Evolutionary conservation across 2,329 filamentous ascomycete genomes (phyloP).

Genomic region (Botrytis deweyae): DNA sequence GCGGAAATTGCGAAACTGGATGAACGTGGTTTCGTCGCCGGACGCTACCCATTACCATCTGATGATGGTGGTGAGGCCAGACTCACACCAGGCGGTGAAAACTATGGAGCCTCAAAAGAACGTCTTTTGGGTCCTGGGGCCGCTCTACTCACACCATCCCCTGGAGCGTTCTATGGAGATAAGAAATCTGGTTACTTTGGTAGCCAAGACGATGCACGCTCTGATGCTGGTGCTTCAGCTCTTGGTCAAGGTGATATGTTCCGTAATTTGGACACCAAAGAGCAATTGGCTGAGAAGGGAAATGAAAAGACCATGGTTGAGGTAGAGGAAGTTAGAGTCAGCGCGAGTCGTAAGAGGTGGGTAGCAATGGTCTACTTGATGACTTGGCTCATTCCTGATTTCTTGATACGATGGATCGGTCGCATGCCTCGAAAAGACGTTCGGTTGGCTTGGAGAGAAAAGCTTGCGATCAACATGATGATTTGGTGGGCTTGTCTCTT

Average conservation of each 20-base stretch:
- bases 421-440: slow-evolving; percentile 91
- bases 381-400: slow-evolving; percentile 86
- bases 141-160: slow-evolving; percentile 50
- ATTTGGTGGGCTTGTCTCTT: slow-evolving; percentile 85
- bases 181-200: slow-evolving; percentile 81
- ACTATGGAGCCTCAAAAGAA: slow-evolving; percentile 63
- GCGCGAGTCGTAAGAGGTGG: slow-evolving; percentile 85
- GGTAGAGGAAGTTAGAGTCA: slow-evolving; percentile 79
- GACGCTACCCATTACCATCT: slow-evolving; percentile 54
- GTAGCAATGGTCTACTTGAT: slow-evolving; percentile 77
- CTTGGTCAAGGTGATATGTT: slow-evolving; percentile 97
- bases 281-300: slow-evolving; percentile 92
- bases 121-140: slow-evolving; percentile 49
- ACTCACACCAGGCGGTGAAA: slow-evolving; percentile 56
- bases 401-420: slow-evolving; percentile 72
- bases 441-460: slow-evolving; percentile 91
- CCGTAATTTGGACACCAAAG: slow-evolving; percentile 88
- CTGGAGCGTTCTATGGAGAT: slow-evolving; percentile 67
- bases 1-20: slow-evolving; percentile 78
- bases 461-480: slow-evolving; percentile 94
- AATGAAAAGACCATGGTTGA: slow-evolving; percentile 89
- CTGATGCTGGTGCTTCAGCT: slow-evolving; percentile 88
- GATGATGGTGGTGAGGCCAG: slow-evolving; percentile 62
- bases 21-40: slow-evolving; percentile 57
- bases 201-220: slow-evolving; percentile 72